phyloP scores from a whole-genome alignment of 345 rosid species.

The Adansonia digitata region DNA sequence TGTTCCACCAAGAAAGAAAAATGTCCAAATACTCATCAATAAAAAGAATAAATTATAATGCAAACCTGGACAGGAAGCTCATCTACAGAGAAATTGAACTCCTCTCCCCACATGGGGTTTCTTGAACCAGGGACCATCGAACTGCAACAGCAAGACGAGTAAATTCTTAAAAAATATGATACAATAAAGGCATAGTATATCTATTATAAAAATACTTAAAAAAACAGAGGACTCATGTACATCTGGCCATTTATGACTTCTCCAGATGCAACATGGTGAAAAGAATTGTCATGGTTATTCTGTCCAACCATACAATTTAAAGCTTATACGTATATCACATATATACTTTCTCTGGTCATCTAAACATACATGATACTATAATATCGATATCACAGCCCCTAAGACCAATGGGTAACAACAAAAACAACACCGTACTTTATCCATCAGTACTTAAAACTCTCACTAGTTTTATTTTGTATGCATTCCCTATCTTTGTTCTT shows the following conservation, averaged over 20 bases:
- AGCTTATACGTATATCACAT: neutral
- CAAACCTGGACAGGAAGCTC: conserved; percentile 89
- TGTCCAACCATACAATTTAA: neutral
- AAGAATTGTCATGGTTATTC: neutral
- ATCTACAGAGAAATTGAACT: conserved; percentile 82
- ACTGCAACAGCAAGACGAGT: conserved; percentile 38
- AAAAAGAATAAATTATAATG: conserved; percentile 7
- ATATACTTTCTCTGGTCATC: neutral
- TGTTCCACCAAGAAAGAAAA: neutral
- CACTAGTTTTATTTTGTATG: neutral
- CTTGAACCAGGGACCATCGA: conserved; percentile 98
- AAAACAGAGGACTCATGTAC: neutral
- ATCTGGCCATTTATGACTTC: neutral
- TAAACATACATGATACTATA: neutral
- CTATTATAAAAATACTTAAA: neutral
- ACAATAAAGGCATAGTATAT: neutral
- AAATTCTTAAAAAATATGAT: conserved; percentile 3
- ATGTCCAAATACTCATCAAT: neutral
- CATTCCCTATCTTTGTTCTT: neutral
- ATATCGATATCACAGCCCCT: neutral
- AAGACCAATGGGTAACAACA: neutral
- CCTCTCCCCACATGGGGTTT: conserved; percentile 99
- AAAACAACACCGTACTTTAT: neutral
- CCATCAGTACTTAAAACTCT: neutral
- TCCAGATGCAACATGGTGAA: neutral